Conservation (phyloP, 805 yeast genomes). For the Candida chauliodis region DNA sequence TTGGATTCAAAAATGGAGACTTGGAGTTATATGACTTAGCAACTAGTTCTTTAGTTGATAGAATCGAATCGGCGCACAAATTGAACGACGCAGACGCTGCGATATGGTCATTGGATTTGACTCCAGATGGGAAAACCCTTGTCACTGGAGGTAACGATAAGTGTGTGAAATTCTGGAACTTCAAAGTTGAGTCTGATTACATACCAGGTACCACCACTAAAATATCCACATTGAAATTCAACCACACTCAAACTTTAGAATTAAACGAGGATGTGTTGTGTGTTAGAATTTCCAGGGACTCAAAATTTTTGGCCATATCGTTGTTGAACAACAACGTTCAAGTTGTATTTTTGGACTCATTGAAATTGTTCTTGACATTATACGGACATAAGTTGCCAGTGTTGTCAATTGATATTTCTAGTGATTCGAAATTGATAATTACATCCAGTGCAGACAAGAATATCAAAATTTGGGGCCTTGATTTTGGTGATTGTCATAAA, state of each 20-base stretch:
- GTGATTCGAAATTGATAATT: constrained; percentile 80
- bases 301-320: constrained; percentile 74
- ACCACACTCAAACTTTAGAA: constrained; percentile 79
- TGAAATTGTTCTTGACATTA: constrained; percentile 82
- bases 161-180: constrained; percentile 83
- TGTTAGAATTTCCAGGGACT: constrained; percentile 77
- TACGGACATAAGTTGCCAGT: constrained; percentile 98
- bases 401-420: constrained; percentile 83
- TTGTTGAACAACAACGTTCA: constrained; percentile 92
- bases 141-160: constrained; percentile 96
- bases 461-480: constrained; percentile 97
- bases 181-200: constrained; percentile 61
- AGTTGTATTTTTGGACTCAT: constrained; percentile 80
- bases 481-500: constrained; percentile 97
- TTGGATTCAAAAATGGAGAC: constrained; percentile 86
- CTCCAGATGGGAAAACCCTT: constrained; percentile 78
- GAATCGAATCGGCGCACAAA: constrained; percentile 68
- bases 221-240: constrained; percentile 53
- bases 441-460: constrained; percentile 97
- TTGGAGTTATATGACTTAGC: constrained; percentile 84
- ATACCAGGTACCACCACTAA: constrained; percentile 64
- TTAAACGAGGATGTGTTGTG: constrained; percentile 80
- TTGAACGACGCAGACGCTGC: constrained; percentile 18
- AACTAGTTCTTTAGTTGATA: constrained; percentile 67
- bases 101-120: constrained; percentile 86